Conservation (phyloP, 2,329 filamentous ascomycete species). For the Clonostachys rosea region DNA sequence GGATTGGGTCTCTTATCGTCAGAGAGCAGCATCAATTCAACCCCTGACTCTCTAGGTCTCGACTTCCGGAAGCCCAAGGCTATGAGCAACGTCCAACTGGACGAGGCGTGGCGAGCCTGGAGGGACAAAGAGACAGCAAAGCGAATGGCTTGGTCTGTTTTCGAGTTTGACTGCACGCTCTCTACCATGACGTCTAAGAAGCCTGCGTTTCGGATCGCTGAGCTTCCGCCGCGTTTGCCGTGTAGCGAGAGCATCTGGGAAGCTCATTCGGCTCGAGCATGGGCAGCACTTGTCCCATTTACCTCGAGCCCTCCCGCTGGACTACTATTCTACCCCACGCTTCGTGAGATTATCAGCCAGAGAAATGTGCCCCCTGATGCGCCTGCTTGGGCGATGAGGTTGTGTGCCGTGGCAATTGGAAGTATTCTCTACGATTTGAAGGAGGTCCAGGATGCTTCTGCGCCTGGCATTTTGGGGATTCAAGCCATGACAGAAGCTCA, state of each 20-base stretch:
- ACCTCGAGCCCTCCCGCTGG: constrained; percentile 2
- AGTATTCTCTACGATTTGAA: constrained; percentile 21
- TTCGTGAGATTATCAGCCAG: constrained; percentile 3
- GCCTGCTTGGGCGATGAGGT: constrained; percentile 17
- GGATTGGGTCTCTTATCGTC: constrained; percentile 16
- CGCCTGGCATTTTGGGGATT: constrained; percentile 15
- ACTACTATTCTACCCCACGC: constrained; percentile 5
- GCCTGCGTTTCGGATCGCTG: constrained; percentile 17
- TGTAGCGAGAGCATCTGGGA: constrained; percentile 20
- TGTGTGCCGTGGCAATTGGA: constrained; percentile 19
- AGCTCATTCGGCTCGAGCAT: constrained; percentile 16
- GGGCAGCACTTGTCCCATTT: constrained; percentile 9
- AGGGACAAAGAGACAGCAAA: constrained; percentile 12
- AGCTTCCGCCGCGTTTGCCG: constrained; percentile 17
- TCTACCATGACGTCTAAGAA: constrained; percentile 19
- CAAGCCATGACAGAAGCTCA: neutral
- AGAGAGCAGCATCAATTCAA: constrained; percentile 2
- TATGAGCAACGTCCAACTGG: neutral
- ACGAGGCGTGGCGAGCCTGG: constrained; percentile 16
- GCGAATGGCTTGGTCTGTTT: constrained; percentile 19
- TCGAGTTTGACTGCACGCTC: constrained; percentile 24
- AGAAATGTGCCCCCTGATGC: constrained; percentile 4
- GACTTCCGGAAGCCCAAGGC: neutral
- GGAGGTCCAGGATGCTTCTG: constrained; percentile 16
- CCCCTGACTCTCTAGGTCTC: constrained; percentile 1